phyloP scores from a whole-genome alignment of 306 rosid genomes.

The Pterocarpus santalinus region DNA sequence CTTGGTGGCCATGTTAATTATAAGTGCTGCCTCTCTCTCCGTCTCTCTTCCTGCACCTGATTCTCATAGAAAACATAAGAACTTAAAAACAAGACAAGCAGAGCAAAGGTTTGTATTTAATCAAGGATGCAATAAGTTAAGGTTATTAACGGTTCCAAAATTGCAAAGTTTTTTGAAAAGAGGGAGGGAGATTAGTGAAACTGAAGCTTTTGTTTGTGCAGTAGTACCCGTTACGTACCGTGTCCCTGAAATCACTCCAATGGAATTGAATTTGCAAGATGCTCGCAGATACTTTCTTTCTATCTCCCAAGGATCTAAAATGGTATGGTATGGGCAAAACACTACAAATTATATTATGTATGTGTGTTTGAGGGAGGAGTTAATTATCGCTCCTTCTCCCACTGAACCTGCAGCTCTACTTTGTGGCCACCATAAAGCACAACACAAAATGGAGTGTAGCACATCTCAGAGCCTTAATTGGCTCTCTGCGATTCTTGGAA shows the following conservation, averaged over 20 bases:
- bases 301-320: background rate
- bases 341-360: too few species aligned
- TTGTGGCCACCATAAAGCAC: slow-evolving; percentile 53
- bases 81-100: background rate
- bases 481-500: slow-evolving; percentile 30
- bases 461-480: slow-evolving; percentile 60
- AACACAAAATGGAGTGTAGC: slow-evolving; percentile 33
- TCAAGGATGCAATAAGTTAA: background rate
- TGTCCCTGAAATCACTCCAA: slow-evolving; percentile 35
- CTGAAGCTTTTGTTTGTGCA: background rate
- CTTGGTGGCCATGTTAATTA: background rate
- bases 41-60: background rate
- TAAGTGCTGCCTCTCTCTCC: background rate
- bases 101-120: background rate
- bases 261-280: slow-evolving; percentile 26
- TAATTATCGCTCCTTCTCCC: slow-evolving; percentile 72
- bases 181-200: background rate
- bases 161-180: background rate
- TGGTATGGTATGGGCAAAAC: background rate
- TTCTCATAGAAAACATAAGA: background rate
- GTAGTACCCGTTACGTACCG: background rate
- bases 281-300: background rate
- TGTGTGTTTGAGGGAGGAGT: background rate
- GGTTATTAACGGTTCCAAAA: background rate
- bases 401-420: slow-evolving; percentile 52